Evolutionary conservation across 2,329 filamentous ascomycete species (phyloP).

Genomic region (Xylaria sp.): DNA sequence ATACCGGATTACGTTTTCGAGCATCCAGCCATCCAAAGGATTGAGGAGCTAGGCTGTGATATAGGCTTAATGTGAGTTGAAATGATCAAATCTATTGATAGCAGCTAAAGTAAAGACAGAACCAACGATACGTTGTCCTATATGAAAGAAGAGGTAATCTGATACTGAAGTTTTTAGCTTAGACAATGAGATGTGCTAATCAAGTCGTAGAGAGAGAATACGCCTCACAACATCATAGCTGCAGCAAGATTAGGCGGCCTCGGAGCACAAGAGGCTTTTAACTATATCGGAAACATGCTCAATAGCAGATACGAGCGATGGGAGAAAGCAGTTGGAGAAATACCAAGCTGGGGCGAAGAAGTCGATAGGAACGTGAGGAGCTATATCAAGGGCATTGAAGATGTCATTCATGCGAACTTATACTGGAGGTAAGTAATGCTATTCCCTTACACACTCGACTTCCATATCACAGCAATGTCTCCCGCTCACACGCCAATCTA

Average conservation of each 20-base stretch:
- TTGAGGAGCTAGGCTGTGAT: conserved; percentile 26
- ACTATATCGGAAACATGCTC: conserved; percentile 32
- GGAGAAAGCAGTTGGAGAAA: conserved; percentile 17
- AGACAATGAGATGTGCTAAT: background rate
- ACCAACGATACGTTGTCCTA: conserved; percentile 37
- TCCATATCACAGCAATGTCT: background rate
- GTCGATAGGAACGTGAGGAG: conserved; percentile 17
- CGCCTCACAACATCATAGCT: conserved; percentile 38
- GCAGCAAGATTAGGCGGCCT: conserved; percentile 32
- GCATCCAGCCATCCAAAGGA: conserved; percentile 27
- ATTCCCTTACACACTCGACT: background rate
- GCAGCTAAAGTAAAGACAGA: conserved; percentile 22
- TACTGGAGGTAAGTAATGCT: conserved; percentile 32
- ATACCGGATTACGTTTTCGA: conserved; percentile 35
- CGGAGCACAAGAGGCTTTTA: conserved; percentile 34
- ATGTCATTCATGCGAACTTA: conserved; percentile 31
- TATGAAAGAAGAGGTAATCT: conserved; percentile 34
- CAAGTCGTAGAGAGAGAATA: conserved; percentile 19
- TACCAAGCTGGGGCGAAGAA: conserved; percentile 29
- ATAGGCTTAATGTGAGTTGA: conserved; percentile 26
- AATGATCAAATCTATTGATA: background rate
- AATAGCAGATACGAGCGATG: conserved; percentile 29
- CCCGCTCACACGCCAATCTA: background rate
- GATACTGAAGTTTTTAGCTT: background rate
- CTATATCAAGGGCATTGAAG: conserved; percentile 29